These are phyloP conservation scores for Sindora glabra DNA, from an alignment of 306 rosid genomes.

Conservation along the genomic window DNA sequence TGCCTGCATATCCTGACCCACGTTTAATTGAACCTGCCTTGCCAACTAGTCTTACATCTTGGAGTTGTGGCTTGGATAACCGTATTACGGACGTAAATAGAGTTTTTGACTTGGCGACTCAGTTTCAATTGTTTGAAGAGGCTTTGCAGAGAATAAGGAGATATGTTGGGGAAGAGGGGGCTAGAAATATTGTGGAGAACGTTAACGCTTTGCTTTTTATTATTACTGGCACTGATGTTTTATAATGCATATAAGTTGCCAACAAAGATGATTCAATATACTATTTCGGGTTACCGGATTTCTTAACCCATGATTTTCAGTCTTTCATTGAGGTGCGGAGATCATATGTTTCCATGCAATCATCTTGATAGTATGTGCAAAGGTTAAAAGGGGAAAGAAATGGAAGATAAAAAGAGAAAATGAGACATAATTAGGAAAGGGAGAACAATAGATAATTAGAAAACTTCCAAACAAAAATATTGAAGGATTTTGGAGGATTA, in stretches of 20 bases:
- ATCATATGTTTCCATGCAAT: no score
- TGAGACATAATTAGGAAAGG: no score
- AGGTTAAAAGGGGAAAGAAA: no score
- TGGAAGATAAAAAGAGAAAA: no score
- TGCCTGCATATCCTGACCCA: conserved; percentile 29
- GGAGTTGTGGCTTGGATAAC: conserved; percentile 28
- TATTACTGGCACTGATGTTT: conserved; percentile 37
- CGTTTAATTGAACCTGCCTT: conserved; percentile 9
- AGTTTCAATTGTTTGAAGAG: conserved; percentile 24
- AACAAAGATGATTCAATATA: neutral
- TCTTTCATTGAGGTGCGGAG: conserved; percentile 30
- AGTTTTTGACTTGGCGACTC: conserved; percentile 7
- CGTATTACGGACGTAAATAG: neutral
- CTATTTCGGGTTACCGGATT: conserved; percentile 19
- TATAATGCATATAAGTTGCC: conserved; percentile 16
- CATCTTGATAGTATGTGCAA: no score
- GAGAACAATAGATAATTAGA: no score
- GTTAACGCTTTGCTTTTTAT: conserved; percentile 34
- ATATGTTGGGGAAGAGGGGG: conserved; percentile 16
- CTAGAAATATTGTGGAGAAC: conserved; percentile 13
- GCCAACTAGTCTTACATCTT: conserved; percentile 34
- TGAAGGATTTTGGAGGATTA: no score
- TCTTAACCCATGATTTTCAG: conserved; percentile 19
- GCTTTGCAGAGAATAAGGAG: conserved; percentile 13
- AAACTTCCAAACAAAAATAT: no score